These are phyloP conservation scores for Alternaria metachromatica DNA, from an alignment of 2,329 filamentous ascomycete genomes.

Conservation along the genomic window DNA sequence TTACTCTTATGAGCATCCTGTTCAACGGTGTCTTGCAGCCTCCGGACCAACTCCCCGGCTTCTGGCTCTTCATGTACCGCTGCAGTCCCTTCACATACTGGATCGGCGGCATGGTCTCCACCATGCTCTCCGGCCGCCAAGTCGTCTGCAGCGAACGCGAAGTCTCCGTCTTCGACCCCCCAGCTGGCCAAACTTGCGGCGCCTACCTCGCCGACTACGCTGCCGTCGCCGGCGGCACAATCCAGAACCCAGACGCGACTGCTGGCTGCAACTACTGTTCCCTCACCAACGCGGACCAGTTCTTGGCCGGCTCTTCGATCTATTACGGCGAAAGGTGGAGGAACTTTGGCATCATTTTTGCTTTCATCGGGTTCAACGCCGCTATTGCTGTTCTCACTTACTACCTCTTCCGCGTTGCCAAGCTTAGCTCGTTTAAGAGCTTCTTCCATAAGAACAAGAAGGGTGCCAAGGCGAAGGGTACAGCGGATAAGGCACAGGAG, in stretches of 20 bases:
- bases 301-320: constrained; percentile 52
- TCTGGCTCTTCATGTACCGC: constrained; percentile 82
- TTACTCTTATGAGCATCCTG: constrained; percentile 60
- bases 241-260: constrained; percentile 55
- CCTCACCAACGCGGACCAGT: constrained; percentile 55
- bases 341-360: constrained; percentile 75
- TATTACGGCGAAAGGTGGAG: constrained; percentile 62
- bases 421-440: constrained; percentile 21
- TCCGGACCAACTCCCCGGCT: constrained; percentile 66
- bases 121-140: constrained; percentile 52
- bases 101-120: constrained; percentile 50
- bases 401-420: constrained; percentile 51
- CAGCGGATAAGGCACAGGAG: constrained; percentile 19
- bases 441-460: constrained; percentile 27
- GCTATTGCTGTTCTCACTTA: constrained; percentile 65
- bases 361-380: constrained; percentile 70
- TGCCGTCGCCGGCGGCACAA: constrained; percentile 43
- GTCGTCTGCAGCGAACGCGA: constrained; percentile 59
- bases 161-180: constrained; percentile 50
- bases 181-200: constrained; percentile 50
- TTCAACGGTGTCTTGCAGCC: constrained; percentile 66
- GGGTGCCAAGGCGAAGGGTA: constrained; percentile 21
- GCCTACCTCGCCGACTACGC: constrained; percentile 56
- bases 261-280: constrained; percentile 59
- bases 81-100: constrained; percentile 72